phyloP scores from a whole-genome alignment of 1,284 basidiomycete species.

The Leccinum cinnamomeum region DNA sequence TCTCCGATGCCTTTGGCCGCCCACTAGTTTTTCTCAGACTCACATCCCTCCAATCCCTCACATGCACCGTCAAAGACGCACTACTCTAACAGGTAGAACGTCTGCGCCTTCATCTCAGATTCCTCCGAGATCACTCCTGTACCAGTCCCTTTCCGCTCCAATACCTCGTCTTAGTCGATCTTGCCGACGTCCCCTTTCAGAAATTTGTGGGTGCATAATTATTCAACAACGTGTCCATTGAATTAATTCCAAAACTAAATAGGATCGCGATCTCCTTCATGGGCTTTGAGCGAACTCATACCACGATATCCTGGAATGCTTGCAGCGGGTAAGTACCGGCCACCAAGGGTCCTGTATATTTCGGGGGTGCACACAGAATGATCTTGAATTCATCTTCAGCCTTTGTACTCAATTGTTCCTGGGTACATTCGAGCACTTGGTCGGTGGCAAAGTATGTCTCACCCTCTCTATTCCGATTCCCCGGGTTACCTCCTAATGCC shows the following conservation, averaged over 20 bases:
- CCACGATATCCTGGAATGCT: constrained; percentile 79
- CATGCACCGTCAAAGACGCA: constrained; percentile 41
- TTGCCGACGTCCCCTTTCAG: constrained; percentile 57
- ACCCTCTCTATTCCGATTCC: constrained; percentile 15
- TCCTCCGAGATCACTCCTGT: constrained; percentile 42
- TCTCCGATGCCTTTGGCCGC: constrained; percentile 58
- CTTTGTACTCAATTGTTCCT: constrained; percentile 69
- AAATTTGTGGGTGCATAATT: constrained; percentile 49
- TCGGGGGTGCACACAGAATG: background rate
- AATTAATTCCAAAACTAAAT: constrained; percentile 5
- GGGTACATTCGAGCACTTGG: no score
- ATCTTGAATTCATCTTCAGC: constrained; percentile 39
- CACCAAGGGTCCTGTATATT: background rate
- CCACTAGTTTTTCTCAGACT: constrained; percentile 54
- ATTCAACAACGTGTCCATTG: constrained; percentile 13
- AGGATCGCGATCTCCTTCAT: constrained; percentile 64
- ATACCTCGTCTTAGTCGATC: constrained; percentile 69
- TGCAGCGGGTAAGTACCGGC: constrained; percentile 54
- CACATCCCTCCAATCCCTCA: constrained; percentile 37
- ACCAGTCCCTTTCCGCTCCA: constrained; percentile 49
- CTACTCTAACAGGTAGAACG: constrained; percentile 54
- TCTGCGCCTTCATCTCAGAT: constrained; percentile 48
- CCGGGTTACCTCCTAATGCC: constrained; percentile 8
- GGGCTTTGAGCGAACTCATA: constrained; percentile 62
- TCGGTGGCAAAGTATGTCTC: constrained; percentile 50